A percentile compares a stretch with the other conserved stretches of the same genome.
Conservation (phyloP, 352 stramenopile species). For the Globisporangium spiculum region DNA sequence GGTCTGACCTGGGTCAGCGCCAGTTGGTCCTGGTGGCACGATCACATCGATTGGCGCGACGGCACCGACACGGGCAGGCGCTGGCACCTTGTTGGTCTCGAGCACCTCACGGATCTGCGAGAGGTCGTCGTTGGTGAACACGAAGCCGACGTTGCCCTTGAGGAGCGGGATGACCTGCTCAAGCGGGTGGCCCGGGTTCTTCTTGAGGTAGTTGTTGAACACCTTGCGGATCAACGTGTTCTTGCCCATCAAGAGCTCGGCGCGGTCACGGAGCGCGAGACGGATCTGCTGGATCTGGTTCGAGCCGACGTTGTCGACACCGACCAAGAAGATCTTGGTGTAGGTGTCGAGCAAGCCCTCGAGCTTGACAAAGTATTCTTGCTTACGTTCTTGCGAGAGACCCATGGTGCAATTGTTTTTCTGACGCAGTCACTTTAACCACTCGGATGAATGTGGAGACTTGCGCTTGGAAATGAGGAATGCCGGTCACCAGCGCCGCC, state of each 20-base stretch:
- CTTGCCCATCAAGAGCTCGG: constrained; percentile 99
- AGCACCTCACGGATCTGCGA: constrained; percentile 88
- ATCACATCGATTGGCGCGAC: constrained; percentile 96
- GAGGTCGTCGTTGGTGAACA: constrained; percentile 99
- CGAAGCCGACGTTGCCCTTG: constrained; percentile 98
- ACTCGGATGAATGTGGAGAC: constrained; percentile 57
- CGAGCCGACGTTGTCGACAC: constrained; percentile 99
- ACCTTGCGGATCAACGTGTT: constrained; percentile 99
- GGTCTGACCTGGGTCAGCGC: constrained; percentile 99
- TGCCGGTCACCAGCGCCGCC: constrained; percentile 11
- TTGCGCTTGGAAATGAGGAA: constrained; percentile 70
- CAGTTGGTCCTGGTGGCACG: constrained; percentile 96
- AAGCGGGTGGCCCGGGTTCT: constrained; percentile 96
- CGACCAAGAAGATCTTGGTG: constrained; percentile 98
- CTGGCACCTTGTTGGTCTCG: constrained; percentile 91
- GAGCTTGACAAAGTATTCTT: constrained; percentile 97
- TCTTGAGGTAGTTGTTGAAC: constrained; percentile 96
- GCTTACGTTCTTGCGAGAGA: constrained; percentile 96
- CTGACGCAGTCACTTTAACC: constrained; percentile 89
- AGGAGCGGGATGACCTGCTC: constrained; percentile 86
- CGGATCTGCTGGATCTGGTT: constrained; percentile 99
- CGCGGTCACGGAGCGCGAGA: constrained; percentile 92
- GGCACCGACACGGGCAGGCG: constrained; percentile 95
- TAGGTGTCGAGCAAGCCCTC: constrained; percentile 95
- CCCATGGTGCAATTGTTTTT: constrained; percentile 72